These are phyloP conservation scores for Phytophthora colocasiae DNA, from an alignment of 352 stramenopile genomes.

Conservation along the genomic window DNA sequence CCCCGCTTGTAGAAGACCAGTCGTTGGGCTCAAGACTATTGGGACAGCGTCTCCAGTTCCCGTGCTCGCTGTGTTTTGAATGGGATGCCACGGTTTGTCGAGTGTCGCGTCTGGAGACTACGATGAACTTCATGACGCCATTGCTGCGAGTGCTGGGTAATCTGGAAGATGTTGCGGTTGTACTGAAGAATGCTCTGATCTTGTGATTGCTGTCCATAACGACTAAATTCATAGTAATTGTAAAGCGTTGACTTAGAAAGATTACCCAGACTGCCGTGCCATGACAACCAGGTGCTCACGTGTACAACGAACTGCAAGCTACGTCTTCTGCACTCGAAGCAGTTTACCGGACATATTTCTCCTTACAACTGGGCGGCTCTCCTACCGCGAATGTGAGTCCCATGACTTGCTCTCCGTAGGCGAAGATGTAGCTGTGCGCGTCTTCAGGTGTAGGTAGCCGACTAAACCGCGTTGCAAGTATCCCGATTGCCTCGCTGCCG, in stretches of 20 bases:
- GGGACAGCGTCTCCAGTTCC: constrained; percentile 10
- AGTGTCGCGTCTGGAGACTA: constrained; percentile 15
- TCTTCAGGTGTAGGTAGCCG: too few species aligned
- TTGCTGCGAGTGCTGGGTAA: constrained; percentile 5
- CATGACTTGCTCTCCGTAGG: too few species aligned
- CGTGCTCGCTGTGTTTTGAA: constrained; percentile 8
- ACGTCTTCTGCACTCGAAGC: not conserved
- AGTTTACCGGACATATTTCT: too few species aligned
- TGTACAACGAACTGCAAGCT: not conserved
- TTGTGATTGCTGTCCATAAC: not conserved
- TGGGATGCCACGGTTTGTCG: constrained; percentile 4
- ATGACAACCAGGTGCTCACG: not conserved
- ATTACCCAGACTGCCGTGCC: too few species aligned
- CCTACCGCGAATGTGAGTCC: too few species aligned
- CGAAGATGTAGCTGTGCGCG: too few species aligned
- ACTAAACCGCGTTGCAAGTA: too few species aligned
- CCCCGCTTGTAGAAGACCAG: constrained; percentile 11
- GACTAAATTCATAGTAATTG: not conserved
- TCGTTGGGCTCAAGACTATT: constrained; percentile 5
- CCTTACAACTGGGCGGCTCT: too few species aligned
- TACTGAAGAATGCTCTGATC: constrained; percentile 22
- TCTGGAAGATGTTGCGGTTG: constrained; percentile 6
- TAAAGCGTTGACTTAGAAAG: not conserved
- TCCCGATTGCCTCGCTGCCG: too few species aligned
- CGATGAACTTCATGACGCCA: constrained; percentile 16